A percentile compares a stretch with the other conserved stretches of the same genome.
phyloP scores from a whole-genome alignment of 2,329 filamentous ascomycete genomes.

The Septoria linicola region DNA sequence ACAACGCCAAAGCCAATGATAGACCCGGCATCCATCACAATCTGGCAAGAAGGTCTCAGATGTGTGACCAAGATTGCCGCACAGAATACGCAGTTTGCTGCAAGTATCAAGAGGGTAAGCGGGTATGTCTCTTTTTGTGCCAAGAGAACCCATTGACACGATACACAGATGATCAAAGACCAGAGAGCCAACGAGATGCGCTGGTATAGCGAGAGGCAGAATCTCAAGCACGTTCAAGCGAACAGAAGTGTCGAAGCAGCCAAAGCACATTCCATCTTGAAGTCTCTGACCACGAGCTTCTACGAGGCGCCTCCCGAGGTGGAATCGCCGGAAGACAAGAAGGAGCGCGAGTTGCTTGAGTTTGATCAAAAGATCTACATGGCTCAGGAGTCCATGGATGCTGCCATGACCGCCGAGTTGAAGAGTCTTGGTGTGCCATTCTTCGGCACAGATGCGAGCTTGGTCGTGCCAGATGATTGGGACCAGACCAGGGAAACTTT shows the following conservation, averaged over 20 bases:
- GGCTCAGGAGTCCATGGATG: conserved; percentile 59
- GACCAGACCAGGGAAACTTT: conserved; percentile 20
- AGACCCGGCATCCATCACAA: conserved; percentile 49
- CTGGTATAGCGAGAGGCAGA: conserved; percentile 48
- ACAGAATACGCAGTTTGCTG: conserved; percentile 45
- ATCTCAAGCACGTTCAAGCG: conserved; percentile 36
- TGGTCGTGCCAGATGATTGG: conserved; percentile 41
- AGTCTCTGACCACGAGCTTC: conserved; percentile 26
- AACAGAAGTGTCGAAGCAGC: conserved; percentile 31
- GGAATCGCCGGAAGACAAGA: conserved; percentile 22
- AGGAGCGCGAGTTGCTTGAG: conserved; percentile 55
- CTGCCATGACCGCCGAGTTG: conserved; percentile 57
- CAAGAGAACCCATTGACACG: conserved; percentile 29
- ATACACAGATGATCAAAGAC: conserved; percentile 58
- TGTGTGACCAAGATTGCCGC: conserved; percentile 49
- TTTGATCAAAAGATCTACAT: conserved; percentile 65
- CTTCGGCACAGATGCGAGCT: conserved; percentile 52
- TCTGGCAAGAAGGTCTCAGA: conserved; percentile 49
- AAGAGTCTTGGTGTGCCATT: conserved; percentile 61
- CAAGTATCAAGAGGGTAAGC: conserved; percentile 43
- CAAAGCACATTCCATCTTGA: conserved; percentile 37
- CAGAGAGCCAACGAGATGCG: conserved; percentile 63
- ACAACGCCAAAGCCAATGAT: conserved; percentile 36
- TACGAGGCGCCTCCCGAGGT: conserved; percentile 16
- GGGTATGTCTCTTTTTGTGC: neutral